Base-by-base conservation (phyloP, 2,329 filamentous ascomycete genomes). In the Metarhizium humberi region DNA sequence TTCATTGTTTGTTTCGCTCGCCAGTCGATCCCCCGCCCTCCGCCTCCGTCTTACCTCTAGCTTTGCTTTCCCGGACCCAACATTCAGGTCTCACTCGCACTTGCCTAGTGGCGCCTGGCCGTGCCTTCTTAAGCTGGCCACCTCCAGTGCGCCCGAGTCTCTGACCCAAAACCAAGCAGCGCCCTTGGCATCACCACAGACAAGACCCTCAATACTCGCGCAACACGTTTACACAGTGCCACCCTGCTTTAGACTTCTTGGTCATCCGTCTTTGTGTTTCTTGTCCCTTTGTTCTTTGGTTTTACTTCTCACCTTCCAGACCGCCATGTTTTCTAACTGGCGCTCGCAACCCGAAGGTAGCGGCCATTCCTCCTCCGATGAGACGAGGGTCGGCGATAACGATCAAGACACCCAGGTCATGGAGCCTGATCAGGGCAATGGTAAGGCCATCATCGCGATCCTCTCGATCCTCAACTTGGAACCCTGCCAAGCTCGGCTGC, bases 391-490 rank as follows among this genome's bases (percentile, higher is more conserved):
- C 59, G 71, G 71, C 57, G 73, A 76, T 42, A 63, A 59, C 55
- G 73, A 75, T 58, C 86, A 90, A 64, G 90, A 95, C 65, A 91
- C 90, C 67, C 86, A 84, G 56, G 81, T 92, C 58, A 86, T 96
- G 66, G 91, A 95, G 74, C 82, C 89, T 58, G 92, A 96, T 55
- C 91, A 97, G 79, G 91, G 92, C 74, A 96, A 92, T 80, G 88
- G 90, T 95, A 74, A 70, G 85, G 20, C 40, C 4, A 47, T 25
- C 25, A 25, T 25, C 25, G 25, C 25, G 25, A 25, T 25, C 25
- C 25, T 25, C 25, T 25, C 25, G 25, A 25, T 34, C 40, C 11
- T 20, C 46, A 38, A 30, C 25, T 3, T 11, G 18, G 43, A 29
- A 48, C 20, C 14, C 4, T 30, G 7, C 46, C 16, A 18, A 20